Percentiles rank a stretch among this genome's conserved stretches.
These are phyloP conservation scores for Sclerotinia sclerotiorum DNA, from an alignment of 2,329 filamentous ascomycete species.

Conservation along the genomic window DNA sequence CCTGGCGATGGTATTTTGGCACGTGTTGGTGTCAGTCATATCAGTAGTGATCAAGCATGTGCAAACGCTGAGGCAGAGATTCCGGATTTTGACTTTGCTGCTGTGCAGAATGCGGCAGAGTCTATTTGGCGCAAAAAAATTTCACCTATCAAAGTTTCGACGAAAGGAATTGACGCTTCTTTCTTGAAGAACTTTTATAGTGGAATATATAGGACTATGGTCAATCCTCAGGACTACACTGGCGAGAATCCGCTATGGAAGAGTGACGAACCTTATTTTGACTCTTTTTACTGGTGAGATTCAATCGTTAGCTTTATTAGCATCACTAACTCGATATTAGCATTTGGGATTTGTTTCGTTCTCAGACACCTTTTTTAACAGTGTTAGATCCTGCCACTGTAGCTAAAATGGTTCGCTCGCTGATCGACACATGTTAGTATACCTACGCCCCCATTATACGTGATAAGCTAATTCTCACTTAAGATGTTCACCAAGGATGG, in stretches of 20 bases:
- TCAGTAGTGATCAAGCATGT: constrained; percentile 66
- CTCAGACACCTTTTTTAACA: constrained; percentile 67
- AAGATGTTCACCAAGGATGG: constrained; percentile 50
- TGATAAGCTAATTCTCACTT: background rate
- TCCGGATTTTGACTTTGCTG: constrained; percentile 63
- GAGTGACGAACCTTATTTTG: constrained; percentile 68
- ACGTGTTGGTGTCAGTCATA: constrained; percentile 68
- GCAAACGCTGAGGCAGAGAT: constrained; percentile 67
- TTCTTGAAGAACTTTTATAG: constrained; percentile 67
- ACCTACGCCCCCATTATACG: background rate
- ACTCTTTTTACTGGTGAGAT: constrained; percentile 61
- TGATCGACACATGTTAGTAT: constrained; percentile 67
- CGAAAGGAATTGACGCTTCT: constrained; percentile 51
- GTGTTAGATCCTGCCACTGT: constrained; percentile 65
- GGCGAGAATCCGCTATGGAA: constrained; percentile 70
- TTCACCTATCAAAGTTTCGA: constrained; percentile 54
- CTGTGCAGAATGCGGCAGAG: constrained; percentile 52
- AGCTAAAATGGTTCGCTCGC: constrained; percentile 64
- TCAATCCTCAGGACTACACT: constrained; percentile 72
- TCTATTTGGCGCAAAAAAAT: constrained; percentile 62
- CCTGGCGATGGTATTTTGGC: constrained; percentile 53
- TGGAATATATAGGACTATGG: constrained; percentile 67
- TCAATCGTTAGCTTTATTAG: background rate
- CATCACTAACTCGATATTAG: constrained; percentile 34
- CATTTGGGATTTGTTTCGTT: constrained; percentile 71